A percentile compares a stretch with the other conserved stretches of the same genome.
Evolutionary conservation across 2,329 filamentous ascomycete species (phyloP).

Genomic region (Trichoderma hamatum): DNA sequence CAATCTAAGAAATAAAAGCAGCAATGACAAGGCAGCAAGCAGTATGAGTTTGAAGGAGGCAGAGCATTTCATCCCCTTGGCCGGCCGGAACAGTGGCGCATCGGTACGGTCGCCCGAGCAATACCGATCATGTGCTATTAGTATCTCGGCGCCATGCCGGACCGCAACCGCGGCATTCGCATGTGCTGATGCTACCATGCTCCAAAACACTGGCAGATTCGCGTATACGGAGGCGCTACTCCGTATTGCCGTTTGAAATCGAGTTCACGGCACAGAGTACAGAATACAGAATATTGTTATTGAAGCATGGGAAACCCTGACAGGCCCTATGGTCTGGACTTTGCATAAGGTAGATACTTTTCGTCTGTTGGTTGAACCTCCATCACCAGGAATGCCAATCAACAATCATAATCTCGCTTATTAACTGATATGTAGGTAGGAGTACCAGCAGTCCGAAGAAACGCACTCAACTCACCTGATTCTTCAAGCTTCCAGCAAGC

Average conservation of each 20-base stretch:
- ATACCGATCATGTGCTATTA: background rate
- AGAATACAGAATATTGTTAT: background rate
- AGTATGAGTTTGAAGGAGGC: background rate
- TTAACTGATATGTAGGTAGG: background rate
- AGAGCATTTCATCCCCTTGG: background rate
- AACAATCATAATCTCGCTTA: background rate
- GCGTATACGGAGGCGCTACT: background rate
- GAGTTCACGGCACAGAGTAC: background rate
- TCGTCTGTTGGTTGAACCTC: background rate
- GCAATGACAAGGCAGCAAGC: slow-evolving; percentile 5
- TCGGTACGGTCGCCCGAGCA: background rate
- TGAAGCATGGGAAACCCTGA: background rate
- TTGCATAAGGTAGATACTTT: background rate
- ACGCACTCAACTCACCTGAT: background rate
- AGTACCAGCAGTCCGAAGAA: background rate
- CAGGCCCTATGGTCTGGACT: background rate
- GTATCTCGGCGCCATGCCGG: background rate
- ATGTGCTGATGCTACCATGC: background rate
- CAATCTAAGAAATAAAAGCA: background rate
- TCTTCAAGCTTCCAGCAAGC: slow-evolving; percentile 1
- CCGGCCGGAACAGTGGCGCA: background rate
- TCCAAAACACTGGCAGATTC: background rate
- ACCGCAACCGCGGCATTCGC: slow-evolving; percentile 13
- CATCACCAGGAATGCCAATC: background rate
- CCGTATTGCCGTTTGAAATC: background rate